phyloP scores from a whole-genome alignment of 768 basidiomycete species.

The Sarcomyxa edulis region DNA sequence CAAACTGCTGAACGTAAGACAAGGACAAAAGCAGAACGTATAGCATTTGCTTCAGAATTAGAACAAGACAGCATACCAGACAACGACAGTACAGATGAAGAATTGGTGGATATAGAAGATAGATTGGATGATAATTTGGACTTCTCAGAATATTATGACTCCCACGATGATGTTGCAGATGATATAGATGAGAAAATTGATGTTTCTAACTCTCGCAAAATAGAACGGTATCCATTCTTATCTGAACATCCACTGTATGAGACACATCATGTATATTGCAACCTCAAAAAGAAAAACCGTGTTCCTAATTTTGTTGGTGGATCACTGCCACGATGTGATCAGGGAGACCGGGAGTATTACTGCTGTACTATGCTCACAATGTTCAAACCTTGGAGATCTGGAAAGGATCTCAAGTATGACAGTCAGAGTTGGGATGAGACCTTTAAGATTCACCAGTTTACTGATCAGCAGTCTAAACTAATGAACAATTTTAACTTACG shows the following conservation, averaged over 20 bases:
- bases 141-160: constrained; percentile 1
- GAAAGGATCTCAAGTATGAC: constrained; percentile 15
- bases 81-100: neutral
- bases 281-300: neutral
- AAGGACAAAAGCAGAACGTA: neutral
- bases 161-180: constrained; percentile 1
- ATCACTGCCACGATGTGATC: constrained; percentile 21
- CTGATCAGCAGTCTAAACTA: constrained; percentile 7
- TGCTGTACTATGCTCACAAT: constrained; percentile 24
- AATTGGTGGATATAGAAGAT: neutral
- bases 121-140: neutral
- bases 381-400: constrained; percentile 24
- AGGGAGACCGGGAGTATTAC: constrained; percentile 24
- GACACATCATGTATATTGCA: neutral
- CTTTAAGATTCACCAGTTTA: constrained; percentile 14
- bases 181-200: constrained; percentile 18
- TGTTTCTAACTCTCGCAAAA: constrained; percentile 21
- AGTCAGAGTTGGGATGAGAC: constrained; percentile 19
- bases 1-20: constrained; percentile 4
- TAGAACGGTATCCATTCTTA: constrained; percentile 15
- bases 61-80: constrained; percentile 3
- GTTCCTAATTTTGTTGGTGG: constrained; percentile 26
- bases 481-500: constrained; percentile 25
- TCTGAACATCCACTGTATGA: constrained; percentile 3
- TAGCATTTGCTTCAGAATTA: neutral